Evolutionary conservation across 2,329 filamentous ascomycete genomes (phyloP).

Genomic region (Metarhizium humberi): DNA sequence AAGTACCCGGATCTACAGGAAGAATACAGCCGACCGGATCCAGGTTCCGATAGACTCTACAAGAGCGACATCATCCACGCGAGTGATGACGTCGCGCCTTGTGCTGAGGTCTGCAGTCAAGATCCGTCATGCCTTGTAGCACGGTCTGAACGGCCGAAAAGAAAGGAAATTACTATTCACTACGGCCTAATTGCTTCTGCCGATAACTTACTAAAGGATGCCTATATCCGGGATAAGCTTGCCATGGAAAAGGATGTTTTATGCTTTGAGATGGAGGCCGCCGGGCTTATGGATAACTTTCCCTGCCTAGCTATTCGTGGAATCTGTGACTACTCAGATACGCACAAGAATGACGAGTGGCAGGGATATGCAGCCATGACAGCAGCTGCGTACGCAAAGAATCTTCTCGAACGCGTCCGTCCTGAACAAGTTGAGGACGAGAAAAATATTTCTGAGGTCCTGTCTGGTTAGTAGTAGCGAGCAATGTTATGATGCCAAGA

Average conservation of each 20-base stretch:
- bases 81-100: too few species aligned
- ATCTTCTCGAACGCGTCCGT: conserved; percentile 11
- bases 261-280: conserved; percentile 20
- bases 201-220: neutral
- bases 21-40: too few species aligned
- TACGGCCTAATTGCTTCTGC: conserved; percentile 10
- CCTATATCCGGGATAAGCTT: conserved; percentile 13
- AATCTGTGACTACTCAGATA: conserved; percentile 26
- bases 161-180: conserved; percentile 5
- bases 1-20: too few species aligned
- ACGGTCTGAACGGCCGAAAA: too few species aligned
- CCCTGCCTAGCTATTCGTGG: conserved; percentile 23
- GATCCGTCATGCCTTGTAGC: too few species aligned
- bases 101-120: too few species aligned
- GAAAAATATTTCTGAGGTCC: conserved; percentile 2
- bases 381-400: conserved; percentile 20
- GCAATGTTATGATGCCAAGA: too few species aligned
- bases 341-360: conserved; percentile 22
- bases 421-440: conserved; percentile 9
- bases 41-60: too few species aligned
- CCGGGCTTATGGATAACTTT: conserved; percentile 18
- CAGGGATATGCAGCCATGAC: conserved; percentile 20
- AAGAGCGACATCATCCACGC: too few species aligned
- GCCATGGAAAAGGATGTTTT: neutral
- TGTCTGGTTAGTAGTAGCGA: neutral